These are phyloP conservation scores for Hibiscus trionum DNA, from an alignment of 345 rosid genomes.

Conservation along the genomic window DNA sequence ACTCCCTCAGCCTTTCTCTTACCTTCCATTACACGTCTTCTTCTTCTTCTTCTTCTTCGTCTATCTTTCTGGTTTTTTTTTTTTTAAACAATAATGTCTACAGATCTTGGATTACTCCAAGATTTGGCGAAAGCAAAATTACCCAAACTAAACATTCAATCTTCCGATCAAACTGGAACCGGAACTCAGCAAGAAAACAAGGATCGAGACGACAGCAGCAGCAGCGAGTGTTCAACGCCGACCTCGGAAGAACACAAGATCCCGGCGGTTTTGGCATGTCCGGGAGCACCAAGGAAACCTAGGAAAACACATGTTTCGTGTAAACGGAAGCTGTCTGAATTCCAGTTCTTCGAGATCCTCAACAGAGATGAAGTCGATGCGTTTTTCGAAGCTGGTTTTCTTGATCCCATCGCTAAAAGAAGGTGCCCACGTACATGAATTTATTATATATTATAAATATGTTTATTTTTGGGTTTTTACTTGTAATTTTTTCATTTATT, in stretches of 20 bases:
- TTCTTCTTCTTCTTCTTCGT: neutral
- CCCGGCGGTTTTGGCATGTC: slow-evolving; percentile 18
- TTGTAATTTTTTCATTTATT: neutral
- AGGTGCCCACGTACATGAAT: slow-evolving; percentile 14
- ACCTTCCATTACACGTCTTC: slow-evolving; percentile 9
- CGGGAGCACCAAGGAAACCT: slow-evolving; percentile 22
- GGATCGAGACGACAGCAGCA: neutral
- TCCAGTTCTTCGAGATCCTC: slow-evolving; percentile 25
- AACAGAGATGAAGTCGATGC: slow-evolving; percentile 17
- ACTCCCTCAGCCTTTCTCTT: neutral
- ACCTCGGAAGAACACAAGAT: slow-evolving; percentile 21
- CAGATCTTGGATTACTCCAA: slow-evolving; percentile 12
- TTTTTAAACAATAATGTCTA: neutral
- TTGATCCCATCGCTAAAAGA: slow-evolving; percentile 3
- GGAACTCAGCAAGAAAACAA: neutral
- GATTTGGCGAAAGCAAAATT: neutral
- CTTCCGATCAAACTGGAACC: neutral
- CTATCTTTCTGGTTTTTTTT: neutral
- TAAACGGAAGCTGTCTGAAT: slow-evolving; percentile 14
- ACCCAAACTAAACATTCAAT: slow-evolving; percentile 6
- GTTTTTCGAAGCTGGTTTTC: slow-evolving; percentile 14
- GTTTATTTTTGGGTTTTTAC: neutral
- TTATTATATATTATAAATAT: neutral
- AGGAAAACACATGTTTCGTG: slow-evolving; percentile 10
- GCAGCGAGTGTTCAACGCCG: slow-evolving; percentile 19